A percentile compares a stretch with the other conserved stretches of the same genome.
Conservation (phyloP, 2,329 filamentous ascomycete species). For the Plectosphaerella sp. region DNA sequence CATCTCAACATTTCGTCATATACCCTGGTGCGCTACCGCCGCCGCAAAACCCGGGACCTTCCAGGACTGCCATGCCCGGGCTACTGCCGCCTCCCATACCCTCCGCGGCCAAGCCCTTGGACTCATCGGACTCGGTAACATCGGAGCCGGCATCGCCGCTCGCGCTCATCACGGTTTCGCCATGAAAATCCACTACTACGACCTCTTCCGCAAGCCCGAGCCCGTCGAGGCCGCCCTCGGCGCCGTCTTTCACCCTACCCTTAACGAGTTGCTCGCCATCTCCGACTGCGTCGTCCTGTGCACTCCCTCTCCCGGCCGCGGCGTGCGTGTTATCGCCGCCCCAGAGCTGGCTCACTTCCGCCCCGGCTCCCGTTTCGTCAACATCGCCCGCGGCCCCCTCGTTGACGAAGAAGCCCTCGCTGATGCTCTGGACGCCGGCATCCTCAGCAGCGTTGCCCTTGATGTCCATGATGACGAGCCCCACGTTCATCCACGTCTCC, state of each 20-base stretch:
- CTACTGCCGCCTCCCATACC: slow-evolving; percentile 58
- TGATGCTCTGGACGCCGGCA: slow-evolving; percentile 48
- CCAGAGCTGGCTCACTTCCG: slow-evolving; percentile 46
- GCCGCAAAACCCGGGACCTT: slow-evolving; percentile 44
- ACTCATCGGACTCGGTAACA: slow-evolving; percentile 65
- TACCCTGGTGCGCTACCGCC: slow-evolving; percentile 59
- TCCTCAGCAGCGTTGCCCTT: slow-evolving; percentile 49
- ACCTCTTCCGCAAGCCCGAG: slow-evolving; percentile 45
- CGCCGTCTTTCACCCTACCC: slow-evolving; percentile 44
- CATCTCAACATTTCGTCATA: slow-evolving; percentile 63
- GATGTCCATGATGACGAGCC: slow-evolving; percentile 64
- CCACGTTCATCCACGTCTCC: slow-evolving; percentile 40
- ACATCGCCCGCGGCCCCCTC: slow-evolving; percentile 60
- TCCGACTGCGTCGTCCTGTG: slow-evolving; percentile 61
- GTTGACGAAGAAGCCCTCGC: slow-evolving; percentile 62
- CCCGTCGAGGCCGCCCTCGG: slow-evolving; percentile 33
- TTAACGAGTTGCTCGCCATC: slow-evolving; percentile 46
- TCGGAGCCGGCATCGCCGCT: slow-evolving; percentile 58
- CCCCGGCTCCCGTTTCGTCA: slow-evolving; percentile 55
- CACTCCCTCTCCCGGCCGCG: slow-evolving; percentile 46
- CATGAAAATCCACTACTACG: slow-evolving; percentile 63
- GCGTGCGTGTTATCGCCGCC: slow-evolving; percentile 37
- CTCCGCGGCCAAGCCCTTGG: slow-evolving; percentile 58
- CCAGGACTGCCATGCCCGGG: slow-evolving; percentile 53
- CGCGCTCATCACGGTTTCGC: slow-evolving; percentile 49